A percentile compares a stretch with the other conserved stretches of the same genome.
Conservation (phyloP, 1,284 basidiomycete genomes). For the Macrocystidia cucumis region DNA sequence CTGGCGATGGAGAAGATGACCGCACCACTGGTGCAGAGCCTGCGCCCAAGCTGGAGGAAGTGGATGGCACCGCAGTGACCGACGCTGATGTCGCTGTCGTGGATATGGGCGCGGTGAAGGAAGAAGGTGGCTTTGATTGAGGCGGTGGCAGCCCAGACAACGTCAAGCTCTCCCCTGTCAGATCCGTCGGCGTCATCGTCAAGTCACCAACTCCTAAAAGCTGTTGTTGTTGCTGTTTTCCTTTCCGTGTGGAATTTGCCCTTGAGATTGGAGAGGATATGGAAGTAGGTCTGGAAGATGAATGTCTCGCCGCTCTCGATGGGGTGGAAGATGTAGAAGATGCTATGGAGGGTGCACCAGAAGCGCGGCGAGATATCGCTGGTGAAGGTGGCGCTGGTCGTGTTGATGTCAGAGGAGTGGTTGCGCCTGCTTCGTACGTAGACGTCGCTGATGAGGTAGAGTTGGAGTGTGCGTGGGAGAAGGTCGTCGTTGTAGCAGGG, state of each 20-base stretch:
- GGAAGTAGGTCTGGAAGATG: slow-evolving; percentile 19
- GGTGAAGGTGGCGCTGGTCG: slow-evolving; percentile 64
- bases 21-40: slow-evolving; percentile 7
- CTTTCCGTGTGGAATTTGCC: slow-evolving; percentile 15
- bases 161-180: too few relatives aligned
- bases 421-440: too few relatives aligned
- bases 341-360: slow-evolving; percentile 23
- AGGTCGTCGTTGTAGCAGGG: too few relatives aligned
- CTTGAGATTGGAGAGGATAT: slow-evolving; percentile 20
- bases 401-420: slow-evolving; percentile 40
- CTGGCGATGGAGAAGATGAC: too few relatives aligned
- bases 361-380: slow-evolving; percentile 47
- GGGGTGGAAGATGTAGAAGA: slow-evolving; percentile 21
- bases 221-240: too few relatives aligned
- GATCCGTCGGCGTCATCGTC: too few relatives aligned
- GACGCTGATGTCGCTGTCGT: slow-evolving; percentile 8
- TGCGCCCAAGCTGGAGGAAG: slow-evolving; percentile 7
- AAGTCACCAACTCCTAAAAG: too few relatives aligned
- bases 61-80: slow-evolving; percentile 2
- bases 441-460: too few relatives aligned
- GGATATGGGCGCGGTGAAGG: slow-evolving; percentile 12
- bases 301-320: too few relatives aligned
- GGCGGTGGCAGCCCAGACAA: too few relatives aligned
- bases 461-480: too few relatives aligned
- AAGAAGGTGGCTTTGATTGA: slow-evolving; percentile 1